Base-by-base conservation (phyloP, 192 early-diverging fungal genomes). In the Gigaspora rosea region DNA sequence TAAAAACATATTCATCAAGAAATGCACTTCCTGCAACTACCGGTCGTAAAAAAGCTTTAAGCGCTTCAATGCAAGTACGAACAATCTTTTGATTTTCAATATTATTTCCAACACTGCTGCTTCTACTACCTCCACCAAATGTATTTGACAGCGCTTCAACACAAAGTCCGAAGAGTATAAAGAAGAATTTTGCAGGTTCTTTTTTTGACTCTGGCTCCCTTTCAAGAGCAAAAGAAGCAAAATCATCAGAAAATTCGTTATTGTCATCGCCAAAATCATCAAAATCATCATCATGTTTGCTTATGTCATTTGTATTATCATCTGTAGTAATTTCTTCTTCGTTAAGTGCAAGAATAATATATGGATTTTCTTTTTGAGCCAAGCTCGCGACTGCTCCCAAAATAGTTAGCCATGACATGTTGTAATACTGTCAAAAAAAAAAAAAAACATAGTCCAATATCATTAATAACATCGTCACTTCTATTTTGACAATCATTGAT, bases 161-260 rank as follows among this genome's bases (percentile, higher is more conserved):
- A 71, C 92, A 93, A 35, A 94, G 81, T 22, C 93, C 93, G 80
- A 90, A 87, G 32, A 95, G 77, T 15, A 93, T 88, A 76, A 85
- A 89, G 59, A 92, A 88, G 33, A 86, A 62, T 56, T 86, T 82
- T 36, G 81, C 66, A 33, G 84, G 48, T 0, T 79, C 59, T 50
- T 73, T 78, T 20, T 57, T 64, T 13, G 65, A 18, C n/a, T 71
- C 57, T 50, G 65, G 46, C 33, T 22, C 52, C 0, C 7, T 56
- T 7, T 20, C 13, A 4, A 27, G 15, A 22, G 33, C 12, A 35
- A 57, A 54, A 9, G 52, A 27, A 4, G 12, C 12, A 36, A 69
- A 69, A 32, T 69, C 67, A 15, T 58, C 54, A 36, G 52, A 13
- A 72, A 57, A 57, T 8, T 54, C 69, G 27, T 57, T 57, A n/a